These are phyloP conservation scores for Pleurozium schreberi DNA, from an alignment of 225 moss, liverwort and hornwort genomes.

Conservation along the genomic window DNA sequence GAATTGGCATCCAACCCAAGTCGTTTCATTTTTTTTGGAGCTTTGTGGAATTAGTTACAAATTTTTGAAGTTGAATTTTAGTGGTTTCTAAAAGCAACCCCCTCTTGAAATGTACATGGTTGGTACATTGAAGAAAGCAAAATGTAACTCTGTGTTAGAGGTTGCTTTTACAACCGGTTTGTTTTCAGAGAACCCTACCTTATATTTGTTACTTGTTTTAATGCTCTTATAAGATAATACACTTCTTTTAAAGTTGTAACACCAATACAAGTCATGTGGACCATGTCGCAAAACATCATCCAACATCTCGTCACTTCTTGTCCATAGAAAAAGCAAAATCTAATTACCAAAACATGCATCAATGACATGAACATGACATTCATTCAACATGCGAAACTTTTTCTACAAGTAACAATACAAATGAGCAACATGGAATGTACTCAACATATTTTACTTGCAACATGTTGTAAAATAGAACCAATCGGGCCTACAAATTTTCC, in stretches of 20 bases:
- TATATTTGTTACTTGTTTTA: no score
- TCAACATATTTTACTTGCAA: background rate
- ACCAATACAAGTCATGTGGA: background rate
- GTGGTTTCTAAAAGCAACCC: no score
- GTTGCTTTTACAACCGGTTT: no score
- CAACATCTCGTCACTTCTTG: background rate
- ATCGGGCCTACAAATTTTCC: background rate
- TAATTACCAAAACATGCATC: background rate
- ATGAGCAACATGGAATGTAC: background rate
- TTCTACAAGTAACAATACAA: background rate
- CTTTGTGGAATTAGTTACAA: no score
- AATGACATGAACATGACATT: rapidly evolving
- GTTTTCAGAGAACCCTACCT: no score
- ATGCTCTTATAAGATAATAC: background rate
- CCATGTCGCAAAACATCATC: background rate
- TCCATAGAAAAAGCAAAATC: background rate
- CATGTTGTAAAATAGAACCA: background rate
- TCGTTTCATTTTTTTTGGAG: no score
- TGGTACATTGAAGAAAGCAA: no score
- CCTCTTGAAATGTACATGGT: no score
- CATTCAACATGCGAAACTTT: background rate
- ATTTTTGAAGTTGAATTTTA: no score
- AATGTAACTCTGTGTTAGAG: no score
- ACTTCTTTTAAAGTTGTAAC: background rate
- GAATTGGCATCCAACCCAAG: no score